Conservation (phyloP, 2,329 filamentous ascomycete genomes). For the Chaetomium sp. region DNA sequence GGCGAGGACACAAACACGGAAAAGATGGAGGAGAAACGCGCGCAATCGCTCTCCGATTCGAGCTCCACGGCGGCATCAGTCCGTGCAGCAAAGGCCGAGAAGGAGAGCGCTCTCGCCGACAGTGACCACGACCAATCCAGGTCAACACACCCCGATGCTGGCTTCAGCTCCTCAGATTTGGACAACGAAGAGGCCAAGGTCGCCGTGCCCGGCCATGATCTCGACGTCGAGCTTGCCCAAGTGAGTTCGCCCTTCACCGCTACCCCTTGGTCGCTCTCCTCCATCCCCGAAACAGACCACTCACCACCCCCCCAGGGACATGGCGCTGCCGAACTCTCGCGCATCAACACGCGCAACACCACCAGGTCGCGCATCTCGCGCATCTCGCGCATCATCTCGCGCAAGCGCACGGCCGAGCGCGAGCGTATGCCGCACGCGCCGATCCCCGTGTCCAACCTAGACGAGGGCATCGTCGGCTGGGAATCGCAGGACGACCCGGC, state of each 20-base stretch:
- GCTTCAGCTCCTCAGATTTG: conserved; percentile 34
- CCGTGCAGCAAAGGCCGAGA: background rate
- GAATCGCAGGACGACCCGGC: conserved; percentile 59
- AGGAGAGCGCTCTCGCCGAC: background rate
- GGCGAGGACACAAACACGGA: background rate
- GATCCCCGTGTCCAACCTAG: conserved; percentile 55
- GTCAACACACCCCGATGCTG: background rate
- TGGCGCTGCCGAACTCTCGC: conserved; percentile 28
- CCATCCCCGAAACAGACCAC: background rate
- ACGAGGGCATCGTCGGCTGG: conserved; percentile 60
- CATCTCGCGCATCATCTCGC: conserved; percentile 36
- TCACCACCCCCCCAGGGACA: conserved; percentile 6
- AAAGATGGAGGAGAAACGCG: background rate
- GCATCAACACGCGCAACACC: conserved; percentile 33
- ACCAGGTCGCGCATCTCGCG: conserved; percentile 34
- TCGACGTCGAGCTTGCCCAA: conserved; percentile 37
- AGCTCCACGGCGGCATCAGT: conserved; percentile 13
- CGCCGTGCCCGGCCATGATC: conserved; percentile 35
- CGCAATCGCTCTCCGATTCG: conserved; percentile 15
- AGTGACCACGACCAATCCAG: background rate
- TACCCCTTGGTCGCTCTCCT: background rate
- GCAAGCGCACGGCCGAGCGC: conserved; percentile 36
- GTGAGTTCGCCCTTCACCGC: conserved; percentile 24
- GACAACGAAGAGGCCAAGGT: conserved; percentile 40
- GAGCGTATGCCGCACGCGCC: conserved; percentile 41